A percentile compares a stretch with the other conserved stretches of the same genome.
Evolutionary conservation across 805 yeast species (phyloP).

Genomic region (Monosporozyma yasuniensis): DNA sequence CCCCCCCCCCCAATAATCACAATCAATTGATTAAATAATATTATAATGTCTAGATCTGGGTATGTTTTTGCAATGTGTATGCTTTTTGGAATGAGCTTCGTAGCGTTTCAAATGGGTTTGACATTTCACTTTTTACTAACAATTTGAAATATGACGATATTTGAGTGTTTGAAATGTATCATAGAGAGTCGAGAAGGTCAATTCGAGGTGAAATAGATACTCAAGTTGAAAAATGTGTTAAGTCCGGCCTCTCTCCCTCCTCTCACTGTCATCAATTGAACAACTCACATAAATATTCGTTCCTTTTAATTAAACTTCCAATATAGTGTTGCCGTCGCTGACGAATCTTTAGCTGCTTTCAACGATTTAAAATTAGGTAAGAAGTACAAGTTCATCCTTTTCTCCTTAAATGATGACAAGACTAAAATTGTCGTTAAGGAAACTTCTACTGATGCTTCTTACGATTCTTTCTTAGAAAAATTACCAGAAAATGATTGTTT

Average conservation of each 20-base stretch:
- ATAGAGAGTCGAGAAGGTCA: not conserved
- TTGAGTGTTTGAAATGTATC: not conserved
- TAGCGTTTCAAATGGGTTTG: not conserved
- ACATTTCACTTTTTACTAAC: not conserved
- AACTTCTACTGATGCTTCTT: conserved; percentile 65
- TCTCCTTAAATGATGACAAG: conserved; percentile 70
- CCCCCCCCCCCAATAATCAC: not conserved
- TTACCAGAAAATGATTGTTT: conserved; percentile 94
- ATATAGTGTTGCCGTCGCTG: conserved; percentile 68
- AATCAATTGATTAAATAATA: not conserved
- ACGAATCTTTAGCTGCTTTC: conserved; percentile 89
- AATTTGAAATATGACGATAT: not conserved
- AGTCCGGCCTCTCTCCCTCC: not conserved
- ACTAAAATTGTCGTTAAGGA: conserved; percentile 86
- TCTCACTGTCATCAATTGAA: too few species aligned
- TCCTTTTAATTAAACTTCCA: not conserved
- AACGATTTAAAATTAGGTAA: conserved; percentile 93
- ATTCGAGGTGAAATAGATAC: not conserved
- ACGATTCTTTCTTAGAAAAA: conserved; percentile 78
- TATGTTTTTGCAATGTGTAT: conserved; percentile 15
- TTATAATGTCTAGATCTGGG: conserved; percentile 32
- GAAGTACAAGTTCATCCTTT: conserved; percentile 76
- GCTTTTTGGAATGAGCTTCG: not conserved
- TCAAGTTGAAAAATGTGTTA: too few species aligned
- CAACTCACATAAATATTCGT: not conserved